phyloP scores from a whole-genome alignment of 352 stramenopile genomes.

The Phytophthora boehmeriae region DNA sequence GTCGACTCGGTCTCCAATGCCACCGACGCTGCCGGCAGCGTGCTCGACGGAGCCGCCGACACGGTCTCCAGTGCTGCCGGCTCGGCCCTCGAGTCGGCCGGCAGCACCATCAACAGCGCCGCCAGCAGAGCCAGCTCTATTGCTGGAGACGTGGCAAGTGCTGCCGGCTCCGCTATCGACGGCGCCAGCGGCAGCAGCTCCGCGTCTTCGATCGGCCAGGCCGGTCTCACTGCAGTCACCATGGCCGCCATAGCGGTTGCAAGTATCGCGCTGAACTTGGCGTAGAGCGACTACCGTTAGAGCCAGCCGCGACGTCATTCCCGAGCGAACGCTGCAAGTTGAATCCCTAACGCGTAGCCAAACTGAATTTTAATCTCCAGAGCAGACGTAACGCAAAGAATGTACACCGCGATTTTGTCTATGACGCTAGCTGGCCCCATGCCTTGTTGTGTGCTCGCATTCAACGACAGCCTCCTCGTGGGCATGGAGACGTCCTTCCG shows the following conservation, averaged over 20 bases:
- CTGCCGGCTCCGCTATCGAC: slow-evolving; percentile 15
- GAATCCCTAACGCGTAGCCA: not conserved
- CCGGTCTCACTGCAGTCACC: slow-evolving; percentile 11
- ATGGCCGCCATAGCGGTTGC: slow-evolving; percentile 23
- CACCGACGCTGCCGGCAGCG: slow-evolving; percentile 5
- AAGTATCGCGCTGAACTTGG: slow-evolving; percentile 37
- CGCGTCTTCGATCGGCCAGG: slow-evolving; percentile 20
- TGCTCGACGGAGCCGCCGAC: slow-evolving; percentile 14
- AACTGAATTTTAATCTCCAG: not conserved
- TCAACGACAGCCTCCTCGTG: too few species aligned
- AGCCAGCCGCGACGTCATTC: not conserved
- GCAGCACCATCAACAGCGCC: slow-evolving; percentile 17
- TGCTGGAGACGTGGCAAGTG: slow-evolving; percentile 20
- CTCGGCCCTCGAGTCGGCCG: slow-evolving; percentile 3
- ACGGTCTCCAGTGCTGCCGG: slow-evolving; percentile 15
- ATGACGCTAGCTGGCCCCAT: not conserved
- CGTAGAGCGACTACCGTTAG: slow-evolving; percentile 9
- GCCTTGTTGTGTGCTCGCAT: not conserved
- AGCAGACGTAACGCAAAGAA: not conserved
- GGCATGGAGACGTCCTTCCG: too few species aligned
- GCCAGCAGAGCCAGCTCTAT: slow-evolving; percentile 18
- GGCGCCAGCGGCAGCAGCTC: slow-evolving; percentile 14
- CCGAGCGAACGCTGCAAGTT: not conserved
- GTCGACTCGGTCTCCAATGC: slow-evolving; percentile 18
- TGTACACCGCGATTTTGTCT: not conserved